Conservation (phyloP, 345 rosid species). For the Eucalyptus leucophloia region DNA sequence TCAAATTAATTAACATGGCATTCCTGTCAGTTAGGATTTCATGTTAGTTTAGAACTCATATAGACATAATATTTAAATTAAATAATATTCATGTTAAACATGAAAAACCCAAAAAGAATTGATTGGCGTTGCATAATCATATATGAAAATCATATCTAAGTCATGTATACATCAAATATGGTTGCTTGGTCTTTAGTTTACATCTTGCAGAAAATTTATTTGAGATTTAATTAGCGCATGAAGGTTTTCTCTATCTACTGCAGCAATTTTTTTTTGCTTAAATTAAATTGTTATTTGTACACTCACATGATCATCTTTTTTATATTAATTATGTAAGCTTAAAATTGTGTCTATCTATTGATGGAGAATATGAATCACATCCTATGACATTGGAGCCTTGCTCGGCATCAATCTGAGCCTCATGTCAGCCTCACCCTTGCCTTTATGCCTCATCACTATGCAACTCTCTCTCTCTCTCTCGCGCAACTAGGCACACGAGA, state of each 20-base stretch:
- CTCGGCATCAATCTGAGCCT: rapidly evolving
- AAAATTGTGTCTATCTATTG: too few relatives aligned
- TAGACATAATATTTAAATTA: too few relatives aligned
- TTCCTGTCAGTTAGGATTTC: background rate
- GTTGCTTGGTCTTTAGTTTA: background rate
- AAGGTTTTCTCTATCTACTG: too few relatives aligned
- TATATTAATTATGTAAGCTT: too few relatives aligned
- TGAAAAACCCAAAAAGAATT: background rate
- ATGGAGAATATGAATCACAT: too few relatives aligned
- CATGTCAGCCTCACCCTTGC: background rate
- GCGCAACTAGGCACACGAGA: background rate
- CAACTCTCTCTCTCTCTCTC: background rate
- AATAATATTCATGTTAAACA: background rate
- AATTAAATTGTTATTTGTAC: background rate
- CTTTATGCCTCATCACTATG: too few relatives aligned
- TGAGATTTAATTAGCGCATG: background rate
- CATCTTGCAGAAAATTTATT: background rate
- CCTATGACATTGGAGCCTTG: too few relatives aligned
- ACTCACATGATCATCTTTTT: background rate
- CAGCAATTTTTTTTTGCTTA: too few relatives aligned
- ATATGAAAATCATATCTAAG: background rate
- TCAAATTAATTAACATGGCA: background rate
- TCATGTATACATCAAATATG: background rate
- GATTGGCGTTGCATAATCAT: background rate
- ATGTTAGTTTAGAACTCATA: background rate